phyloP scores from a whole-genome alignment of 495 filamentous ascomycete species.

The Staphylotrichum tortipilum region DNA sequence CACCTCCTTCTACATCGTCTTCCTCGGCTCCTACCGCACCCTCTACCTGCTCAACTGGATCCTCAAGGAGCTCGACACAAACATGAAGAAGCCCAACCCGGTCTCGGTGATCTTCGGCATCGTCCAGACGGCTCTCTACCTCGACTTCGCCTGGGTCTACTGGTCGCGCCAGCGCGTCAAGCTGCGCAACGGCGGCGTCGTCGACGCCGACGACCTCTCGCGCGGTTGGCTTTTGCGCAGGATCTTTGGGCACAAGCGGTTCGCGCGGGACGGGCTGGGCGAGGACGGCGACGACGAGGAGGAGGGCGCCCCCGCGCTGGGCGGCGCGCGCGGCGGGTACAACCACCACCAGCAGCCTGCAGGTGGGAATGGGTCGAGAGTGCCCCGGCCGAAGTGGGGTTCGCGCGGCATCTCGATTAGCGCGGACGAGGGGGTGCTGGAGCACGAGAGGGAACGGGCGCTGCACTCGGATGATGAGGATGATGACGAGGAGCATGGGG shows the following conservation, averaged over 20 bases:
- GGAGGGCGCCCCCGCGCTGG: constrained; percentile 41
- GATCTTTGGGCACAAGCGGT: constrained; percentile 43
- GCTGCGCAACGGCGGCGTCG: constrained; percentile 78
- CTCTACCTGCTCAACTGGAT: constrained; percentile 95
- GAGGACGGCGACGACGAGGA: constrained; percentile 34
- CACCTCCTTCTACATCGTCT: constrained; percentile 85
- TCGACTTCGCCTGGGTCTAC: constrained; percentile 97
- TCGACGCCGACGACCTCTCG: constrained; percentile 84
- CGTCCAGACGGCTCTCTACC: constrained; percentile 81
- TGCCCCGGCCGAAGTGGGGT: constrained; percentile 62
- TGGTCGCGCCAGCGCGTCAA: constrained; percentile 89
- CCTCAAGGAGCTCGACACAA: constrained; percentile 47
- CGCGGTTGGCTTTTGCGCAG: constrained; percentile 65
- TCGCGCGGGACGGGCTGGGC: constrained; percentile 13
- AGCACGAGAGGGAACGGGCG: constrained; percentile 33
- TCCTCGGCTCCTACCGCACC: constrained; percentile 79
- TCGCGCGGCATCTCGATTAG: constrained; percentile 68
- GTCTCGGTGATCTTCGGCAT: constrained; percentile 75
- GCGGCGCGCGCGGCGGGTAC: constrained; percentile 18
- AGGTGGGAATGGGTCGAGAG: too few relatives aligned
- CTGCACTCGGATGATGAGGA: not conserved
- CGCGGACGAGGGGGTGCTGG: constrained; percentile 65
- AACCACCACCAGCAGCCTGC: constrained; percentile 15
- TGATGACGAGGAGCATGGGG: constrained; percentile 24
- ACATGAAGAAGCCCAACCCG: constrained; percentile 55